phyloP scores from a whole-genome alignment of 345 rosid genomes.

The Cardamine occulta region DNA sequence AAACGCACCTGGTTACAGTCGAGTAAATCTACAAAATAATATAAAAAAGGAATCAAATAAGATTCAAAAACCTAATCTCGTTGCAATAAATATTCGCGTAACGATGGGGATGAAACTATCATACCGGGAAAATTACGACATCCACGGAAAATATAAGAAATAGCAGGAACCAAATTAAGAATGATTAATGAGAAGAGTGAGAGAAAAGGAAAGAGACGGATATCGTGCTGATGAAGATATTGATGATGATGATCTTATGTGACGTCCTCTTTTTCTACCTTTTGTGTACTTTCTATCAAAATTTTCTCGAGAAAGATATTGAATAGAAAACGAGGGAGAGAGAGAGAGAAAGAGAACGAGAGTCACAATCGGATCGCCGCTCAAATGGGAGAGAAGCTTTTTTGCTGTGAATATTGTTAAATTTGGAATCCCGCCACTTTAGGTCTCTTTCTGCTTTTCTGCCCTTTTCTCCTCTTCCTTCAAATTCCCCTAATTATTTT shows the following conservation, averaged over 20 bases:
- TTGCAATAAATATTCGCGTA: slow-evolving; percentile 7
- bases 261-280: slow-evolving; percentile 13
- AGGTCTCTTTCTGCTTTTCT: slow-evolving; percentile 36
- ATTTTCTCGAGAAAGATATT: slow-evolving; percentile 47
- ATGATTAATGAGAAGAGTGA: slow-evolving; percentile 32
- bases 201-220: slow-evolving; percentile 38
- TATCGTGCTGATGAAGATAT: slow-evolving; percentile 45
- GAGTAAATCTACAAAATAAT: slow-evolving; percentile 14
- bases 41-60: slow-evolving; percentile 11
- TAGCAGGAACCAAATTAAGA: slow-evolving; percentile 9
- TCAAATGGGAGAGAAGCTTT: slow-evolving; percentile 46
- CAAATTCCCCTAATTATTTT: slow-evolving; percentile 1
- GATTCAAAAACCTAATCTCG: slow-evolving; percentile 24
- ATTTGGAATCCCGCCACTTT: slow-evolving; percentile 63
- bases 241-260: slow-evolving; percentile 24
- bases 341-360: slow-evolving; percentile 45
- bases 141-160: slow-evolving; percentile 21
- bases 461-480: slow-evolving; percentile 14
- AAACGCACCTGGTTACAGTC: slow-evolving; percentile 37
- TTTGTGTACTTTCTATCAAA: slow-evolving; percentile 30
- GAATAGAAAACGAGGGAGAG: slow-evolving; percentile 39
- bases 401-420: slow-evolving; percentile 47
- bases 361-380: slow-evolving; percentile 76
- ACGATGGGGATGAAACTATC: neutral
- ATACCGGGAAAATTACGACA: slow-evolving; percentile 30